Percentiles rank a stretch among this genome's conserved stretches.
phyloP scores from a whole-genome alignment of 371 early-diverging fungal species.

The Apophysomyces ossiformis region DNA sequence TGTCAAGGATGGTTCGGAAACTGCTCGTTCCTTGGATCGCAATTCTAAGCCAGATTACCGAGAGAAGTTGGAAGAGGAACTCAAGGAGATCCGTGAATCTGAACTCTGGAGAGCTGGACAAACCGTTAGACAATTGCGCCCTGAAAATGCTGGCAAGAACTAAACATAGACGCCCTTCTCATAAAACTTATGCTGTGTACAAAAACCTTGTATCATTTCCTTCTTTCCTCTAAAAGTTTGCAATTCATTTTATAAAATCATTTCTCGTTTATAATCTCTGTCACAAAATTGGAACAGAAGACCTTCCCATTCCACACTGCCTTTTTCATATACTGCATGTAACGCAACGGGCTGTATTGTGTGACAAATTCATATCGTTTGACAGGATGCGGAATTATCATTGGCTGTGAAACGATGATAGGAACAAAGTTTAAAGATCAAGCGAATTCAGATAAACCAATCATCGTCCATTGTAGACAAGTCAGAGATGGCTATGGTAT shows the following conservation, averaged over 20 bases:
- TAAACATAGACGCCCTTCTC: conserved; percentile 6
- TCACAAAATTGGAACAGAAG: no score
- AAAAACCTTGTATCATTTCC: background rate
- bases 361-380: no score
- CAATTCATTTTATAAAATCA: background rate
- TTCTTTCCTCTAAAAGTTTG: background rate
- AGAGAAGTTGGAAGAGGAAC: conserved; percentile 88
- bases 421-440: no score
- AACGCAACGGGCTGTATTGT: no score
- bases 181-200: background rate
- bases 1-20: conserved; percentile 91
- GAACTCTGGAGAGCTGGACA: conserved; percentile 81
- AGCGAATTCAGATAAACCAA: no score
- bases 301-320: no score
- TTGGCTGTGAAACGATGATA: no score
- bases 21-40: conserved; percentile 85
- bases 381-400: no score
- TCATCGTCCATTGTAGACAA: no score
- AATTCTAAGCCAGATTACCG: conserved; percentile 93
- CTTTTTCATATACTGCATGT: no score
- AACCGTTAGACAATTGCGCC: conserved; percentile 88
- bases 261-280: no score
- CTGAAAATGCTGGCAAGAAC: conserved; percentile 69
- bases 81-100: conserved; percentile 78
- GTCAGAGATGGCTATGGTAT: no score